These are phyloP conservation scores for Lecanosticta acicola DNA, from an alignment of 2,329 filamentous ascomycete genomes.

Conservation along the genomic window DNA sequence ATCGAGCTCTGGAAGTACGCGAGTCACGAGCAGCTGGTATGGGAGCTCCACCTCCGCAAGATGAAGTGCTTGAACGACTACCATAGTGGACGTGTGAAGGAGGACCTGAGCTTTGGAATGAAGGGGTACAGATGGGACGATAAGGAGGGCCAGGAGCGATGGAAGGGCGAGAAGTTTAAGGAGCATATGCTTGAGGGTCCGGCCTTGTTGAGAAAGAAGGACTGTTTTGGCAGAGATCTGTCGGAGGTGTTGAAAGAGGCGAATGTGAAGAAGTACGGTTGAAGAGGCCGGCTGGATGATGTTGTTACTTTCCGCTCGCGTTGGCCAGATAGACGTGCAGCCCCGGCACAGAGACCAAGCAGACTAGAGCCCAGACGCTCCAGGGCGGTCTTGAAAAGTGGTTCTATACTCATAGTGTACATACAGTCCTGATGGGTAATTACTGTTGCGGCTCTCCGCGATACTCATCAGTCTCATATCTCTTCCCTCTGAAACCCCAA, in stretches of 20 bases:
- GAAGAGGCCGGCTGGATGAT: neutral
- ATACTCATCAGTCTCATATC: slow-evolving; percentile 60
- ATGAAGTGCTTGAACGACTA: slow-evolving; percentile 1
- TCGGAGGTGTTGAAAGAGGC: slow-evolving; percentile 9
- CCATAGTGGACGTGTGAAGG: slow-evolving; percentile 1
- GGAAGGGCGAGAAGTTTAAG: slow-evolving; percentile 6
- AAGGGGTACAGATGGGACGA: slow-evolving; percentile 5
- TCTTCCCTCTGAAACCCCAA: slow-evolving; percentile 96
- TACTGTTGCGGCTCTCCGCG: slow-evolving; percentile 12
- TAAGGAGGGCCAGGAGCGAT: slow-evolving; percentile 1
- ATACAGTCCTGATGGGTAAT: neutral
- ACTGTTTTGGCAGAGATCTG: slow-evolving; percentile 18
- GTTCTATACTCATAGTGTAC: neutral
- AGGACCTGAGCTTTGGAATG: slow-evolving; percentile 4
- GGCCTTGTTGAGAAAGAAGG: slow-evolving; percentile 12
- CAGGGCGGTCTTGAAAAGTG: neutral
- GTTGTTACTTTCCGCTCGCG: too few relatives aligned
- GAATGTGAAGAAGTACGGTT: neutral
- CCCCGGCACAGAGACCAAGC: too few relatives aligned
- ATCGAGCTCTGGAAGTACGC: slow-evolving; percentile 21
- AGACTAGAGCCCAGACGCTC: neutral
- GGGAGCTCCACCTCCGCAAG: slow-evolving; percentile 13
- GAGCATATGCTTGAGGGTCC: slow-evolving; percentile 4
- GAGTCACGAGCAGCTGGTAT: slow-evolving; percentile 17
- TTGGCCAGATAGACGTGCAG: too few relatives aligned